Base-by-base conservation (phyloP, 192 early-diverging fungal genomes). In the Dispira simplex region DNA sequence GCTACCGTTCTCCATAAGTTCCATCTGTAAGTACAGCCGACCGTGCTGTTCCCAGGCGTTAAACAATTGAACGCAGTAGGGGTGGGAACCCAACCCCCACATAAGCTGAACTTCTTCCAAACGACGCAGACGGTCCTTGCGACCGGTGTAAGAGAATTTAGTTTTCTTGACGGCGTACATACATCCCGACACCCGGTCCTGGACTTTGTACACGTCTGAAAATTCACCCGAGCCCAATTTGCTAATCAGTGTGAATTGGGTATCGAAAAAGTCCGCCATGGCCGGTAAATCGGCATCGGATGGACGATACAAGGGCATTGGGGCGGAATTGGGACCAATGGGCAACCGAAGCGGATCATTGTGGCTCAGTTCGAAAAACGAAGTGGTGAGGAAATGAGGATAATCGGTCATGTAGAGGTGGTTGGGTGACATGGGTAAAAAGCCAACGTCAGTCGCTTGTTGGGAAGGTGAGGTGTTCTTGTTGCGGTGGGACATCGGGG, bases 1-100 rank as follows among this genome's bases (percentile, higher is more conserved):
- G 75, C 76, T 92, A 68, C 92, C 93, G 52, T 77, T 67, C 43
- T 79, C 81, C 71, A 91, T 93, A 39, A 95, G 78, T 69, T 95
- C 93, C 68, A 89, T 85, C 66, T 93, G 90, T 65, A 98, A 73
- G 66, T 89, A 92, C 27, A 98, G 71, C 66, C 83, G 80, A 2
- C 92, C 93, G 32, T 75, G 74, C 72, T 98, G 91, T 63, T 94
- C 91, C 95, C 95, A 98, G 0, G 95, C 92, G 66, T 78, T 75
- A 44, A 85, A 46, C 8, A 98, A 70, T 55, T 84, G 70, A 43
- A 95, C 75, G 58, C 87, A 83, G 62, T 89, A 74, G 1, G 72
- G 76, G 63, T 70, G 66, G 9, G 65, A 66, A 45, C 82, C 77
- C 12, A 94, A 60, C 8, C 72, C 63, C 79, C 85, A 89, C 77